Evolutionary conservation across 202 grass and related monocot genomes (phyloP), one percentile per base, ranked within the genome.

Genomic region (Hordeum pubiflorum): DNA sequence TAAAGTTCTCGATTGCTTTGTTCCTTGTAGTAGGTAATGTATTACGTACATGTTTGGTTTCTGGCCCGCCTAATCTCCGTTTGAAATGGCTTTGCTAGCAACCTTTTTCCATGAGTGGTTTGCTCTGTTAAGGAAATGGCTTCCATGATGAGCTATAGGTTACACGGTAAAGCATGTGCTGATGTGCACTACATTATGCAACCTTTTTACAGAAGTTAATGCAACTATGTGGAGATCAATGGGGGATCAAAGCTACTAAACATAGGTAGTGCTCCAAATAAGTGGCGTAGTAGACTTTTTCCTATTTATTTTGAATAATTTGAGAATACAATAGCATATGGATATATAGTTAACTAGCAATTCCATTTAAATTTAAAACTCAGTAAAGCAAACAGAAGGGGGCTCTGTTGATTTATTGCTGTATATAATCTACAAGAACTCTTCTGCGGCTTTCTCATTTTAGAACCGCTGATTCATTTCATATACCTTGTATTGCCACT

Each of bases 21-120:
- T 71, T 27, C 68, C 36, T 62, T 80, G 60, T 34, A 24, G 86
- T 76, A 70, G 76, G 77, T 84, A 57, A 37, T 69, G 58, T n/a
- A 88, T 60, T 23, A 66, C 15, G 14, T 50, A 50, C 10, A 46
- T 18, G 36, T 31, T 79, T 62, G 20, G 62, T 69, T 22, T 74
- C 40, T 68, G 41, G 20, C 13, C 17, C n/a, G 64, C 27, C 18
- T 57, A 50, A 86, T 43, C 59, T 75, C 54, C 38, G 7, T 75
- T 7, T 41, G 13, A 84, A 80, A 75, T 54, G 77, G 22, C 39
- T 88, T 88, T 75, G 50, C 5, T 72, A 39, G 64, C 10, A 41
- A 63, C 23, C 13, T 63, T 87, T 72, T 72, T 43, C 8, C 34
- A 52, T 44, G 12, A 73, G 22, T 63, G 40, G 22, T 61, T 62